Evolutionary conservation across 2,329 filamentous ascomycete species (phyloP).

Genomic region (Hypoxylon sp.): DNA sequence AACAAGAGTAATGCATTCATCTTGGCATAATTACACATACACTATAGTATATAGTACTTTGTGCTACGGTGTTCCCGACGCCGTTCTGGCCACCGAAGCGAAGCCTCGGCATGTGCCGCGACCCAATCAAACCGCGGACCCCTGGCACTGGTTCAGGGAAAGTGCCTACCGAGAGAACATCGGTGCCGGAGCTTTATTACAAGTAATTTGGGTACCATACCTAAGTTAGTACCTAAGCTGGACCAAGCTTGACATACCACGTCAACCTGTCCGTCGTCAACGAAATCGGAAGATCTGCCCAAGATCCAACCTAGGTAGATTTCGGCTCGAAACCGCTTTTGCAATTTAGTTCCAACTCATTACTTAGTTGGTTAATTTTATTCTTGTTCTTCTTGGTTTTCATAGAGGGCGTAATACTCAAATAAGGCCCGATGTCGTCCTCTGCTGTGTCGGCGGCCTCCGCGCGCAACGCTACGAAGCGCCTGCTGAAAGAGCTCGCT

Average conservation of each 20-base stretch:
- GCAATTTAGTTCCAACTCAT: not conserved
- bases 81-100: conserved; percentile 1
- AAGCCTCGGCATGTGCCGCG: conserved; percentile 31
- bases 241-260: not conserved
- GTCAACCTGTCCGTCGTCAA: not conserved
- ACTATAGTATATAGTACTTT: not conserved
- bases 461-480: conserved; percentile 66
- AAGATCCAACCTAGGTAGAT: not conserved
- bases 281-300: not conserved
- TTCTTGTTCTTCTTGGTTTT: not conserved
- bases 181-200: conserved; percentile 27
- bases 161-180: conserved; percentile 18
- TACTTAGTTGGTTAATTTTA: not conserved
- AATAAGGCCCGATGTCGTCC: conserved; percentile 15
- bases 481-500: conserved; percentile 72
- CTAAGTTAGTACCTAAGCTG: not conserved
- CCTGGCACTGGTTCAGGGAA: conserved; percentile 13
- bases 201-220: conserved; percentile 14
- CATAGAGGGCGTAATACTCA: not conserved
- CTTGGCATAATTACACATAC: conserved; percentile 1
- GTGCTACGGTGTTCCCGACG: not conserved
- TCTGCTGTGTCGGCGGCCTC: conserved; percentile 47
- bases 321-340: not conserved
- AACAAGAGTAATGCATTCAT: not conserved
- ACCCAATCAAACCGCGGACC: conserved; percentile 24